phyloP scores from a whole-genome alignment of 2,329 filamentous ascomycete species.

The Exophiala sp. region DNA sequence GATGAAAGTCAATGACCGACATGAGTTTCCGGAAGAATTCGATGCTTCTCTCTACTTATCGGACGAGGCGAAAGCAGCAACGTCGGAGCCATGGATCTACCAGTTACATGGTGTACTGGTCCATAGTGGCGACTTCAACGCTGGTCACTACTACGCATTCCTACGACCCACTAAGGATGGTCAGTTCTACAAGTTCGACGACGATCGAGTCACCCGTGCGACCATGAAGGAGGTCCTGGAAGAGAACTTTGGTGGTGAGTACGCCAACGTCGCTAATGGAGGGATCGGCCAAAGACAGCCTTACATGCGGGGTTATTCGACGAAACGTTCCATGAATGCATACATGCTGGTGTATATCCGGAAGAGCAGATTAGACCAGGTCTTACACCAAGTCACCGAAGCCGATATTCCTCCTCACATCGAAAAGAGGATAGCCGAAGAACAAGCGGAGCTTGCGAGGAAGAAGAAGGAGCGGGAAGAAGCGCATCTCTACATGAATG shows the following conservation, averaged over 20 bases:
- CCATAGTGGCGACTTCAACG: slow-evolving; percentile 92
- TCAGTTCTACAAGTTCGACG: slow-evolving; percentile 94
- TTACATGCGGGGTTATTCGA: slow-evolving; percentile 58
- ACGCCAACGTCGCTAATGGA: slow-evolving; percentile 53
- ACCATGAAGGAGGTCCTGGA: slow-evolving; percentile 87
- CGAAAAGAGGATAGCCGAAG: slow-evolving; percentile 71
- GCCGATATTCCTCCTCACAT: slow-evolving; percentile 78
- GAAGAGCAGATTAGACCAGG: slow-evolving; percentile 73
- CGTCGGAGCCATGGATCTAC: slow-evolving; percentile 83
- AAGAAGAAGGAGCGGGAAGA: slow-evolving; percentile 85
- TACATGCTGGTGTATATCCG: slow-evolving; percentile 99
- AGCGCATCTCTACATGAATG: slow-evolving; percentile 82
- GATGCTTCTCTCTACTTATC: slow-evolving; percentile 76
- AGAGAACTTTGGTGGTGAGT: slow-evolving; percentile 94
- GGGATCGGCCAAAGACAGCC: slow-evolving; percentile 55
- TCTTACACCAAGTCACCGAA: slow-evolving; percentile 69
- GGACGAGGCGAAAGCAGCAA: slow-evolving; percentile 64
- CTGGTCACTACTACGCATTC: slow-evolving; percentile 97
- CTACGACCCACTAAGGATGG: slow-evolving; percentile 89
- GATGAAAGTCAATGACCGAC: slow-evolving; percentile 74
- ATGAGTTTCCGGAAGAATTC: slow-evolving; percentile 46
- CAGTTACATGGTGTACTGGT: slow-evolving; percentile 92
- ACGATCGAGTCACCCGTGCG: slow-evolving; percentile 92
- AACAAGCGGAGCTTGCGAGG: slow-evolving; percentile 68
- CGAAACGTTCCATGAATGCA: slow-evolving; percentile 71